Evolutionary conservation across 768 basidiomycete species (phyloP).

Genomic region (Leucocoprinus birnbaumii): DNA sequence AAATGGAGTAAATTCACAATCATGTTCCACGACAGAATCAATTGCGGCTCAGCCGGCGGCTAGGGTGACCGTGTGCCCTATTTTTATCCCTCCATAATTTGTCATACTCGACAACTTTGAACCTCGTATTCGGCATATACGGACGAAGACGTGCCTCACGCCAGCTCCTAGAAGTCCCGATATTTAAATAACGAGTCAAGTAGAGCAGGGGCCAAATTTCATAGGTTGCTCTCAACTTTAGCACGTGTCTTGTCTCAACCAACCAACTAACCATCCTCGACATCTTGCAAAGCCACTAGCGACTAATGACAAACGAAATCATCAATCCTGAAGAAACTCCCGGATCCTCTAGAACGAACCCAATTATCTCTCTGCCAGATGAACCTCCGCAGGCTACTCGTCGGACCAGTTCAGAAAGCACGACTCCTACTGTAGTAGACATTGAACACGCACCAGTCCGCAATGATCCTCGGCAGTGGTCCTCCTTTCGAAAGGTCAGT

Average conservation of each 20-base stretch:
- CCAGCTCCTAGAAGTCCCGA: too few species aligned
- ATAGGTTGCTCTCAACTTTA: too few species aligned
- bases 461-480: constrained; percentile 66
- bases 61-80: too few species aligned
- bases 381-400: not conserved
- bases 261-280: too few species aligned
- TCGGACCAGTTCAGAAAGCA: not conserved
- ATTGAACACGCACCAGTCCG: constrained; percentile 53
- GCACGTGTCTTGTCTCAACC: too few species aligned
- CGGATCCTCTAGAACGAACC: not conserved
- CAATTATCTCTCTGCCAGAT: not conserved
- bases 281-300: too few species aligned
- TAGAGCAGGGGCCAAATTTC: too few species aligned
- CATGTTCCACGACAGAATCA: not conserved
- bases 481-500: constrained; percentile 47
- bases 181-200: too few species aligned
- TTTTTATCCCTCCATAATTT: not conserved
- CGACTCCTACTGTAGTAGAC: constrained; percentile 23
- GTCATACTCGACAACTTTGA: not conserved
- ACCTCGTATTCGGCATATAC: not conserved
- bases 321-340: not conserved
- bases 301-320: not conserved
- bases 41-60: not conserved
- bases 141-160: too few species aligned
- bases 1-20: too few species aligned